Percentiles rank a stretch among this genome's conserved stretches.
phyloP scores from a whole-genome alignment of 208 protist species.

The Crithidia fasciculata region DNA sequence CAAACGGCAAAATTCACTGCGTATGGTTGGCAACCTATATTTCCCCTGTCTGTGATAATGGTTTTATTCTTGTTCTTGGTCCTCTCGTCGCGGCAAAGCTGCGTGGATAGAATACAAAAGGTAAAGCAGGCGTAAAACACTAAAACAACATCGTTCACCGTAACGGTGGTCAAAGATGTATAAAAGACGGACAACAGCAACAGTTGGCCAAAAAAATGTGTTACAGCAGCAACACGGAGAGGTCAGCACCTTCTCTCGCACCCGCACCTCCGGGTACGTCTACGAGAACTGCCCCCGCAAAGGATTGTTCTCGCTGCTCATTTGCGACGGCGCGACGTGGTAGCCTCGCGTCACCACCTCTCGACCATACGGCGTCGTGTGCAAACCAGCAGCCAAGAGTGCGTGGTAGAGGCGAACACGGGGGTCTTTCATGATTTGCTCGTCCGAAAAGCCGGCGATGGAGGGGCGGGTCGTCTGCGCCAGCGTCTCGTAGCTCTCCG shows the following conservation, averaged over 20 bases:
- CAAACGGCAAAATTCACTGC: not conserved
- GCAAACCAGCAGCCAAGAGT: slow-evolving; percentile 74
- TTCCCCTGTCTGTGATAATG: too few relatives aligned
- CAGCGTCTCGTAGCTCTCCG: slow-evolving; percentile 45
- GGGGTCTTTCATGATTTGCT: slow-evolving; percentile 83
- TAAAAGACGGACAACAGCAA: too few relatives aligned
- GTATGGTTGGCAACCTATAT: too few relatives aligned
- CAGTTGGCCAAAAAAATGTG: too few relatives aligned
- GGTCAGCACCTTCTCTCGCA: too few relatives aligned
- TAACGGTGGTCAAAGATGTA: too few relatives aligned
- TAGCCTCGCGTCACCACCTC: slow-evolving; percentile 70
- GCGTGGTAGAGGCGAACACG: slow-evolving; percentile 83
- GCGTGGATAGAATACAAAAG: not conserved
- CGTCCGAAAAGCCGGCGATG: slow-evolving; percentile 67
- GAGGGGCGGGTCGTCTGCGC: slow-evolving; percentile 34
- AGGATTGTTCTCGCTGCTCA: slow-evolving; percentile 79
- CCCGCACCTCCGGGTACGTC: not conserved
- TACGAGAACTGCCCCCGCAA: slow-evolving; percentile 42
- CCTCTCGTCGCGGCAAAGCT: too few relatives aligned
- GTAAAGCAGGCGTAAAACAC: not conserved
- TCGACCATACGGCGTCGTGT: slow-evolving; percentile 77
- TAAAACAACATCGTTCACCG: not conserved
- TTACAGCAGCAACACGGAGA: too few relatives aligned
- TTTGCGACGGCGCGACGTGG: slow-evolving; percentile 66
- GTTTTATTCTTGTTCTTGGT: too few relatives aligned